Evolutionary conservation across 2,329 filamentous ascomycete species (phyloP).

Genomic region (Fusarium sp.): DNA sequence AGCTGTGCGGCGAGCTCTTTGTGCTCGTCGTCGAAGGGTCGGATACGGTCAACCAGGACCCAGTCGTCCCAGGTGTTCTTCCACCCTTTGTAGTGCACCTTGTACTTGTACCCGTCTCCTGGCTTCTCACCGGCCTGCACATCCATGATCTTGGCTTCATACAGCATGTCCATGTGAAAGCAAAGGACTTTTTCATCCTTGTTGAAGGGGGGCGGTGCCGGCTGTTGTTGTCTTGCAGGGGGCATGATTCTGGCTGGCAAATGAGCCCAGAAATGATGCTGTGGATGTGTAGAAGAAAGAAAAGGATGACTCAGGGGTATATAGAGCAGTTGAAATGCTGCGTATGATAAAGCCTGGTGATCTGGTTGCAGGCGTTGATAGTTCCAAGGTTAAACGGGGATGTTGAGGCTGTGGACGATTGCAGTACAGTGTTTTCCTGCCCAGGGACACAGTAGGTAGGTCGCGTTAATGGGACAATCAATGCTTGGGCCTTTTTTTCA

Average conservation of each 20-base stretch:
- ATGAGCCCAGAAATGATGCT: constrained; percentile 28
- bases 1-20: constrained; percentile 85
- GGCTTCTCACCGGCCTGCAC: constrained; percentile 75
- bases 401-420: constrained; percentile 11
- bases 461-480: constrained; percentile 26
- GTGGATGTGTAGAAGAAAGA: constrained; percentile 4
- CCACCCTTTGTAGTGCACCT: constrained; percentile 99
- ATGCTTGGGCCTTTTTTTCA: constrained; percentile 5
- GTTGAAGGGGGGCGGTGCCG: constrained; percentile 60
- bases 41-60: constrained; percentile 92
- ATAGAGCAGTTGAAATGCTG: constrained; percentile 1
- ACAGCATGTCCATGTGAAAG: constrained; percentile 96
- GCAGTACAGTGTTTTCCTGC: constrained; percentile 30
- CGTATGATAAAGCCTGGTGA: background rate
- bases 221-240: constrained; percentile 56
- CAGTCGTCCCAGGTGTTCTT: constrained; percentile 99
- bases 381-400: constrained; percentile 18
- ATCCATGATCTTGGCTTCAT: constrained; percentile 96
- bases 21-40: constrained; percentile 95
- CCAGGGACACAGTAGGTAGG: constrained; percentile 18
- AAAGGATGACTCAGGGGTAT: background rate
- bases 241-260: constrained; percentile 48
- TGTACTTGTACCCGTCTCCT: constrained; percentile 81
- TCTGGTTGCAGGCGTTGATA: constrained; percentile 10
- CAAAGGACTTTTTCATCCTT: constrained; percentile 96